phyloP scores from a whole-genome alignment of 495 filamentous ascomycete species.

The Achaetomiella virescens region DNA sequence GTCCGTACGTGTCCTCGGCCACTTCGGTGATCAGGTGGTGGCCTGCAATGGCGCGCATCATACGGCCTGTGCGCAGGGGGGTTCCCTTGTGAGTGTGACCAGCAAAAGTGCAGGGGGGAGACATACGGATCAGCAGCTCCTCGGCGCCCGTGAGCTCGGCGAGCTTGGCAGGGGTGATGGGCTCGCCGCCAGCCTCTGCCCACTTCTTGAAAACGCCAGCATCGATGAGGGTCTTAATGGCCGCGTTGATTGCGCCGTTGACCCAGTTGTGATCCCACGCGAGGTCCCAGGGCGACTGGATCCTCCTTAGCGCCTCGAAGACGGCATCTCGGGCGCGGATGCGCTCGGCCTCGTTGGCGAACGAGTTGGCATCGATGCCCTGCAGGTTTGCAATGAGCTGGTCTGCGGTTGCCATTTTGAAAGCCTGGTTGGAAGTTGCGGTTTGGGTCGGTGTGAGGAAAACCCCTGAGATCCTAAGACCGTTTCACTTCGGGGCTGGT shows the following conservation, averaged over 20 bases:
- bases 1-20: slow-evolving; percentile 3
- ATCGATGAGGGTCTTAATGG: slow-evolving; percentile 26
- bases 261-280: slow-evolving; percentile 12
- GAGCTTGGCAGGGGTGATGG: slow-evolving; percentile 17
- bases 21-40: slow-evolving; percentile 3
- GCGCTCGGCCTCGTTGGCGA: slow-evolving; percentile 4
- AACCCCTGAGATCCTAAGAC: no score
- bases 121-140: slow-evolving; percentile 16
- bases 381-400: slow-evolving; percentile 1
- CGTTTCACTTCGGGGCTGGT: no score
- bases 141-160: slow-evolving; percentile 20
- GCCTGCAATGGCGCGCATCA: slow-evolving; percentile 10
- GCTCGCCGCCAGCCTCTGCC: slow-evolving; percentile 15
- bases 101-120: not conserved
- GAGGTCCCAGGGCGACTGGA: slow-evolving; percentile 10
- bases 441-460: not conserved
- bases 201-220: slow-evolving; percentile 26
- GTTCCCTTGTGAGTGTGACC: not conserved
- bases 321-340: slow-evolving; percentile 4
- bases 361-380: not conserved
- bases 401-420: slow-evolving; percentile 3
- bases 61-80: not conserved
- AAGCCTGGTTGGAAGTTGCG: not conserved
- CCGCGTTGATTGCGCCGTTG: not conserved
- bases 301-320: not conserved